Evolutionary conservation across 305 asterid species (phyloP).

Genomic region (Solanum aculeatissimum): DNA sequence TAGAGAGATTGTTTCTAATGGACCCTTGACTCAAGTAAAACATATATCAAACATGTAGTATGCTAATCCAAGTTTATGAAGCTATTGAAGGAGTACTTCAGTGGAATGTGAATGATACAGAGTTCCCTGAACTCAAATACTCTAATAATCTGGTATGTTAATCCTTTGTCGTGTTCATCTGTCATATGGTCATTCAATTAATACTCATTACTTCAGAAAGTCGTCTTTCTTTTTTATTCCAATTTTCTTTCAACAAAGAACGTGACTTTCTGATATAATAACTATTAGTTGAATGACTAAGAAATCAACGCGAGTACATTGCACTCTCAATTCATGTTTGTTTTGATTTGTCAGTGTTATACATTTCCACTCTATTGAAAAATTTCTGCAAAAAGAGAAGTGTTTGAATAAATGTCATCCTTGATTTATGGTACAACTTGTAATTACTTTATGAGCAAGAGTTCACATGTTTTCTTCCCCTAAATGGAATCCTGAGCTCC

Average conservation of each 20-base stretch:
- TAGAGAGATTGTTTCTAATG: not conserved
- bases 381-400: not conserved
- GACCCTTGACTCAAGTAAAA: not conserved
- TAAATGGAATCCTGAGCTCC: not conserved
- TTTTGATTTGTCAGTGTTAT: not conserved
- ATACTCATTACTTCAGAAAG: not conserved
- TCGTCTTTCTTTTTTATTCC: not conserved
- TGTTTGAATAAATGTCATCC: not conserved
- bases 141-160: too few species aligned
- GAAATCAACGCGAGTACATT: not conserved
- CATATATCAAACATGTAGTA: not conserved
- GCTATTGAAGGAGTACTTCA: too few species aligned
- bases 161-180: not conserved
- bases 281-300: not conserved
- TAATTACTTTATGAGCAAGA: not conserved
- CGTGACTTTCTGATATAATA: not conserved
- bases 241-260: not conserved
- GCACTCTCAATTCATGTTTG: not conserved
- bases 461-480: not conserved
- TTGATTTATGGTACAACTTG: not conserved
- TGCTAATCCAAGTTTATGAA: too few species aligned
- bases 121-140: too few species aligned
- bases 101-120: too few species aligned
- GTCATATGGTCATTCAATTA: not conserved
- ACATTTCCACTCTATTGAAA: not conserved